Base-by-base conservation (phyloP, 805 yeast genomes). In the Hanseniaspora lachancei region DNA sequence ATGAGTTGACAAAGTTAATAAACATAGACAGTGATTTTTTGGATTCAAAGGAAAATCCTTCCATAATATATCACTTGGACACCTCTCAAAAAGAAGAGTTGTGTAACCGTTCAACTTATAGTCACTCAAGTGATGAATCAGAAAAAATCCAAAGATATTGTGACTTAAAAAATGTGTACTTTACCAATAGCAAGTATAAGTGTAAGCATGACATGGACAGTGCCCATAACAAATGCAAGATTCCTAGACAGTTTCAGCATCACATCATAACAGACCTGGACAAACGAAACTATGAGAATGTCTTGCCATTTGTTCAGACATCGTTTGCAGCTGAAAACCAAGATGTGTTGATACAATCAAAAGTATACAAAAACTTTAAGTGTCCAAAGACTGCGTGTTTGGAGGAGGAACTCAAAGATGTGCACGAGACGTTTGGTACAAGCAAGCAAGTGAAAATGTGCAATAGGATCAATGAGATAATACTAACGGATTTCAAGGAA, bases 171-270 rank as follows among this genome's bases (percentile, higher is more conserved):
- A 36, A 38, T 7, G 51, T 38, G 3, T 48, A 16, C n/a, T 40
- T 41, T 10, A 27, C 27, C 1, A 54, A 55, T 12, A 46, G 39
- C 34, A 46, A 53, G 39, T 56, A 57, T 42, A 41, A 47, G n/a
- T 56, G 53, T 18, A 49, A 52, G 24, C 57, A 44, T 9, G 51
- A 49, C n/a, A 27, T 44, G 10, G 42, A 57, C 4, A 48, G 47
- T 9, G 51, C 47, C 21, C 34, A 44, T 44, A 16, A n/a, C 41
- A 18, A 48, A 15, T 40, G 51, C 21, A 54, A 57, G 18, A 23
- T 58, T 47, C 63, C 64, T 16, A 57, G 66, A 32, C 29, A 56
- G 1, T 61, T 56, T 16, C 65, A 63, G 42, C 64, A 63, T 49
- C 66, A 63, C 42, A 47, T 55, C 20, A 58, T 63, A 34, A 55